These are phyloP conservation scores for Globisporangium nodosum DNA, from an alignment of 352 stramenopile species.

Conservation along the genomic window DNA sequence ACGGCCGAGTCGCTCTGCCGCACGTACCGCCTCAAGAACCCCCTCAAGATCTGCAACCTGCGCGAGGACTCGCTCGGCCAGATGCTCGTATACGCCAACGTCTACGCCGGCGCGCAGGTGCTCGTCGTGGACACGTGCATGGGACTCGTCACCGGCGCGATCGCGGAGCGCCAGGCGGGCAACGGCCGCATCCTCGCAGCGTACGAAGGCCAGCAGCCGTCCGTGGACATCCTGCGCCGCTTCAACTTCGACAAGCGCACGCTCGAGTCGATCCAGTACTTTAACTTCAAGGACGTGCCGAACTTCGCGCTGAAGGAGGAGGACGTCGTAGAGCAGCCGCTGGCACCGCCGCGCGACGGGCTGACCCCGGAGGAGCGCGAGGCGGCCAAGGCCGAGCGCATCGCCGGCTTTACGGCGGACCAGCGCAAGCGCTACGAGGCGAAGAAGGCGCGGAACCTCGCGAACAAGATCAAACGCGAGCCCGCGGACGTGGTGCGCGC, in stretches of 20 bases:
- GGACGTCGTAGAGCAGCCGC: slow-evolving; percentile 36
- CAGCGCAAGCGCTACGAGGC: slow-evolving; percentile 76
- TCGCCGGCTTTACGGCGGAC: slow-evolving; percentile 77
- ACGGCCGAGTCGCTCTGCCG: slow-evolving; percentile 87
- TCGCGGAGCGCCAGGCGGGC: slow-evolving; percentile 78
- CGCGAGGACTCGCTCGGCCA: slow-evolving; percentile 92
- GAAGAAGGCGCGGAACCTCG: slow-evolving; percentile 62
- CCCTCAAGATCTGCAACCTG: slow-evolving; percentile 87
- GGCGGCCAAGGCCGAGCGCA: slow-evolving; percentile 61
- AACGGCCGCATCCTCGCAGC: slow-evolving; percentile 63
- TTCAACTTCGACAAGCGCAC: slow-evolving; percentile 84
- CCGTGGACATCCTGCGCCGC: slow-evolving; percentile 72
- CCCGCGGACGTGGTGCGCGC: slow-evolving; percentile 59
- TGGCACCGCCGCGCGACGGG: slow-evolving; percentile 38
- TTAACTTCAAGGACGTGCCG: slow-evolving; percentile 59
- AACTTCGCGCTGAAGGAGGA: slow-evolving; percentile 44
- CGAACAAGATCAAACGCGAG: slow-evolving; percentile 77
- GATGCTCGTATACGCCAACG: slow-evolving; percentile 92
- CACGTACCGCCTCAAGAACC: slow-evolving; percentile 88
- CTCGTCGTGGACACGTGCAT: slow-evolving; percentile 92
- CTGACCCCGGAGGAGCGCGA: slow-evolving; percentile 57
- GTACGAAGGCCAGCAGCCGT: slow-evolving; percentile 69
- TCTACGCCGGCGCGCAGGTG: slow-evolving; percentile 84
- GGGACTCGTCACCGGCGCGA: slow-evolving; percentile 87
- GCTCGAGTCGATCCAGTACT: slow-evolving; percentile 70